Evolutionary conservation across 2,329 filamentous ascomycete species (phyloP), one percentile per base, ranked within the genome.

Genomic region (Gaeumannomyces tritici): DNA sequence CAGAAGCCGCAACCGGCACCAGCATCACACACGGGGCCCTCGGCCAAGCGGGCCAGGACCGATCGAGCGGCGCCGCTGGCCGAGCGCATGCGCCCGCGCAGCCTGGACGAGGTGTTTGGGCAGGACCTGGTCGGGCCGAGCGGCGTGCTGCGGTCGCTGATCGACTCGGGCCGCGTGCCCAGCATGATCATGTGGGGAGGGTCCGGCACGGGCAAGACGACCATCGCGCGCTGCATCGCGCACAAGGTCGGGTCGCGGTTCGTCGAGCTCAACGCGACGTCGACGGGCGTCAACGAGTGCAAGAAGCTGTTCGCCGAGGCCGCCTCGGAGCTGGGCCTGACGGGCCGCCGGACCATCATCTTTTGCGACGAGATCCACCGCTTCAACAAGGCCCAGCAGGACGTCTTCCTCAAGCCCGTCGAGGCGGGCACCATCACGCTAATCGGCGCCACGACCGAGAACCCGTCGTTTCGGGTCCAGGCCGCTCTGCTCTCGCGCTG

Each of bases 281-380:
- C 86, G 67, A 89, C 88, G 8, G 93, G 93, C 1, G 90, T 98
- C 24, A 87, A 83, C 28, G 93, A 98, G 73, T 93, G 89, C 81
- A 96, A 97, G 76, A 95, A 92, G 79, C 82, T 97, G 62, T 97
- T 98, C 70, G 79, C 81, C 27, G 92, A 97, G 67, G 93, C 95
- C 0, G 86, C 84, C 64, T 90, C 87, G 69, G 95, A 98, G 72
- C 76, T 92, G 58, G 78, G 80, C 1, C 78, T 98, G 61, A 96
- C 91, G 0, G 93, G 93, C 1, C 83, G 92, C 65, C 93, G 90
- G 76, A 98, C 95, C 0, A 96, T 99, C 66, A 86, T 99, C 66
- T 99, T 99, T 73, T 97, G 93, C 76, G 95, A 99, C 76, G 95
- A 98, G 78, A 95, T 97, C 59, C 92, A 96, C 74, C 81, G 93